Evolutionary conservation across 768 basidiomycete genomes (phyloP), one percentile per base, ranked within the genome.

Genomic region (Auricularia sp.): DNA sequence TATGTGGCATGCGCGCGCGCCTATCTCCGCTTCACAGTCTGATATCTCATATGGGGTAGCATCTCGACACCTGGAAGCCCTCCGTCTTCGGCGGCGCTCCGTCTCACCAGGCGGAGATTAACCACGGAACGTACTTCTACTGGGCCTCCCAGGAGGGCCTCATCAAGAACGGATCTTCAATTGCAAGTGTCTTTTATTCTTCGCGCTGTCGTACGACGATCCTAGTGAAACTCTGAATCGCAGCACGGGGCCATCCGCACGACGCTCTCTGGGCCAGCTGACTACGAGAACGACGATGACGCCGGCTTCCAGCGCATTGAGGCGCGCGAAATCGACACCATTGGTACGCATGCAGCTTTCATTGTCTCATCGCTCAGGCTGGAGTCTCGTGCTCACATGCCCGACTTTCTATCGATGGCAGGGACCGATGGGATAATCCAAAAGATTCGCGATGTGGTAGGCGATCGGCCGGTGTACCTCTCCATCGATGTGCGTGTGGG

Each of bases 51-150:
- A 36, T 53, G 21, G 21, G 42, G 23, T 23, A 39, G 34, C 47
- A 59, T 53, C 36, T 66, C 35, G 87, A 89, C 70, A 89, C 87
- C 11, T 89, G 87, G 88, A 87, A 86, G 70, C 87, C 87, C 3
- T 77, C 82, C 36, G 84, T 88, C 10, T 89, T 89, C 70, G 88
- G 88, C 29, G 87, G 87, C 10, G 84, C 88, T 3, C 87, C 87
- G 3, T 86, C 86, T 34, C 79, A 80, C 0, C 86, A 86, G 64
- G 88, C 87, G 0, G 84, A 85, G 23, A 85, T 94, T 67, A 93
- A 90, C 66, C 92, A 94, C 66, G 92, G 91, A 12, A 91, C 90
- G 2, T 93, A 93, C 77, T 94, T 94, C 74, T 93, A 91, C 76
- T 89, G 89, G 82, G 93, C 93, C 0, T 86, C 85, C 66, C 83